Evolutionary conservation across 2,329 filamentous ascomycete species (phyloP).

Genomic region (Neonectria hederae): DNA sequence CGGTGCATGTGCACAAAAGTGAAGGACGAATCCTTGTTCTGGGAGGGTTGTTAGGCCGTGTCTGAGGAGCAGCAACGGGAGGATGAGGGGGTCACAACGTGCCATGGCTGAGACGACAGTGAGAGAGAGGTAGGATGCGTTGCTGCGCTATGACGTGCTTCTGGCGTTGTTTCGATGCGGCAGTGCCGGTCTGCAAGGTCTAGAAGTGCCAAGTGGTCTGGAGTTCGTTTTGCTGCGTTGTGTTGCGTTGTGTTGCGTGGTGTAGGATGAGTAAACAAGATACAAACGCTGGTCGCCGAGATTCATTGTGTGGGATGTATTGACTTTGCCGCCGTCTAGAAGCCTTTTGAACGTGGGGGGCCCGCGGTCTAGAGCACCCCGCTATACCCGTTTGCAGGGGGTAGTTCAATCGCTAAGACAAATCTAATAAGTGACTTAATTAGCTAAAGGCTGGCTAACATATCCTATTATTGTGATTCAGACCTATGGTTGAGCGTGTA

Average conservation of each 20-base stretch:
- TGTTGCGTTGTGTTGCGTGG: neutral
- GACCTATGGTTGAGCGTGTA: no score
- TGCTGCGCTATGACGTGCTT: neutral
- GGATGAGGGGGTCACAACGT: neutral
- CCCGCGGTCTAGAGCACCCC: neutral
- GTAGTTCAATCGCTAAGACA: no score
- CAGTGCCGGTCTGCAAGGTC: neutral
- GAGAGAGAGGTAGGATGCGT: neutral
- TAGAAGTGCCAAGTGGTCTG: neutral
- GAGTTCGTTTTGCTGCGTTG: neutral
- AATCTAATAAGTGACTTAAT: no score
- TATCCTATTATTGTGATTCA: no score
- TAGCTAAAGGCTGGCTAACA: no score
- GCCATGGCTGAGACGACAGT: constrained; percentile 21
- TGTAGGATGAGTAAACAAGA: neutral
- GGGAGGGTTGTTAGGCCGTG: constrained; percentile 22
- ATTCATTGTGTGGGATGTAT: constrained; percentile 5
- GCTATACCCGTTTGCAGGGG: neutral
- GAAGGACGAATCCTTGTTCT: constrained; percentile 79
- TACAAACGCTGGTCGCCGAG: no score
- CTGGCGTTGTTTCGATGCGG: neutral
- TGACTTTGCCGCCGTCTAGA: neutral
- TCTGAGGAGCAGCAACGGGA: neutral
- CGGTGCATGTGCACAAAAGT: constrained; percentile 81
- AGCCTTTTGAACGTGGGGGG: neutral